Evolutionary conservation across 2,329 filamentous ascomycete species (phyloP).

Genomic region (Cercospora sp.): DNA sequence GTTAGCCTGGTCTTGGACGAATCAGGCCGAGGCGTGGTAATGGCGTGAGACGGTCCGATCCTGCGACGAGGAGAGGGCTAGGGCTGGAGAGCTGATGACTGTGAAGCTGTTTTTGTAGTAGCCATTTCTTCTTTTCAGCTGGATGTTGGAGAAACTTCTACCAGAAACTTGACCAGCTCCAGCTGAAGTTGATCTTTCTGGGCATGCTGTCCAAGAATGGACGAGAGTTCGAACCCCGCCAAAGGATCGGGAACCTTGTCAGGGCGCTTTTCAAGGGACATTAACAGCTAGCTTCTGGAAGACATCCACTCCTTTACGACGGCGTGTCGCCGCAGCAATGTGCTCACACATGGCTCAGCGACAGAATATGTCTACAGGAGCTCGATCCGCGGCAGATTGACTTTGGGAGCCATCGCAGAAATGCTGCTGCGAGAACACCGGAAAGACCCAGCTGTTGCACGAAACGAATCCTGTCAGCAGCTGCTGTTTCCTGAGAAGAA

Average conservation of each 20-base stretch:
- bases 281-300: not conserved
- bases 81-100: not conserved
- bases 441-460: too few relatives aligned
- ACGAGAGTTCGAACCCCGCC: not conserved
- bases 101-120: not conserved
- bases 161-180: not conserved
- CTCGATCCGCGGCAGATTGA: not conserved
- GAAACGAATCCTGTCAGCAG: too few relatives aligned
- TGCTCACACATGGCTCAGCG: not conserved
- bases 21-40: not conserved
- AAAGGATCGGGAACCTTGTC: not conserved
- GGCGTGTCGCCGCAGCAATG: not conserved
- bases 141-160: not conserved
- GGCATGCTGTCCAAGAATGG: not conserved
- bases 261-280: not conserved
- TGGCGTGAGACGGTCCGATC: not conserved
- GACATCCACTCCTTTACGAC: not conserved
- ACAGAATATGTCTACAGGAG: not conserved
- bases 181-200: not conserved
- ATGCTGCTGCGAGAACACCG: too few relatives aligned
- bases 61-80: not conserved
- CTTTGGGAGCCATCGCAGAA: too few relatives aligned
- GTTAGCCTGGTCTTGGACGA: not conserved
- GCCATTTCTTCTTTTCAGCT: too few relatives aligned
- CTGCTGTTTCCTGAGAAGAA: not conserved